Evolutionary conservation across 257 asterid genomes (phyloP).

Genomic region (Jacaranda mimosifolia): DNA sequence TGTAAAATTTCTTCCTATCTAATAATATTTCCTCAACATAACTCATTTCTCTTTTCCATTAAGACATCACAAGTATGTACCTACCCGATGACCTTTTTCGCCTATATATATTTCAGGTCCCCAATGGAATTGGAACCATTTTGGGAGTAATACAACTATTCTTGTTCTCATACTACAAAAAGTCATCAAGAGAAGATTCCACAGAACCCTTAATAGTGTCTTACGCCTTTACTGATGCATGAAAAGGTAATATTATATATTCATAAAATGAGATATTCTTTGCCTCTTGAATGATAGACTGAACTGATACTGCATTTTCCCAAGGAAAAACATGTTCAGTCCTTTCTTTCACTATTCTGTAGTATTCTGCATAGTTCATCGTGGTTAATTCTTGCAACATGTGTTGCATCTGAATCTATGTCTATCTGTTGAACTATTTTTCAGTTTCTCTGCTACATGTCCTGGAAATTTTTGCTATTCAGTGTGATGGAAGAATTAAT

Average conservation of each 20-base stretch:
- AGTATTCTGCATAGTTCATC: not conserved
- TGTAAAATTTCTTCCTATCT: slow-evolving; percentile 44
- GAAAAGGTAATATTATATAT: slow-evolving; percentile 32
- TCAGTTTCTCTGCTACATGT: not conserved
- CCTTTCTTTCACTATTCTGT: too few relatives aligned
- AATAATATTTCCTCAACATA: not conserved
- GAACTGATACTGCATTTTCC: too few relatives aligned
- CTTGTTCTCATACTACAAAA: slow-evolving; percentile 56
- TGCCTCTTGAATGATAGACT: not conserved
- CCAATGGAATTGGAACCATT: slow-evolving; percentile 71
- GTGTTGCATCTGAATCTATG: not conserved
- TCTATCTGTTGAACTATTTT: not conserved
- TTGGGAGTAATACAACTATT: slow-evolving; percentile 54
- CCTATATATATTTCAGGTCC: slow-evolving; percentile 49
- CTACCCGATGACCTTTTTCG: not conserved
- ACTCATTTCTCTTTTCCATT: not conserved
- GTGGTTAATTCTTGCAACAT: not conserved
- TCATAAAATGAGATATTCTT: not conserved
- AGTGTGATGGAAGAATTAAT: not conserved
- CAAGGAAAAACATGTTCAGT: too few relatives aligned
- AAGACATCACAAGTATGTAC: too few relatives aligned
- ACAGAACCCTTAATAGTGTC: slow-evolving; percentile 56
- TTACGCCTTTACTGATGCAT: slow-evolving; percentile 37
- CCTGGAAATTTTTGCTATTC: not conserved
- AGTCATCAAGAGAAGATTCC: slow-evolving; percentile 50